Conservation (phyloP, 306 rosid genomes). For the cucumber (Cucumis sativus) region Cucumber_9930_V3 NC_026655.2:5239501-5240000, state of each 20-base stretch:
- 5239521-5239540: not conserved
- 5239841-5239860: not conserved
- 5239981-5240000: no score
- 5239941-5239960: not conserved
- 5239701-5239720: conserved; percentile 77
- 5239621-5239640: conserved; percentile 55
- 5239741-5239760: not conserved
- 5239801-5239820: not conserved
- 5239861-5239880: not conserved
- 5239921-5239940: not conserved
- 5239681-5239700: conserved; percentile 63
- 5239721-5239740: conserved; percentile 42
- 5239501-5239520: not conserved
- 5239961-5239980: no score
- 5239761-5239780: not conserved
- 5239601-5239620: conserved; percentile 94
- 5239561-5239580: not conserved
- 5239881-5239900: not conserved
- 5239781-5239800: not conserved
- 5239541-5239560: not conserved
- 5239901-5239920: not conserved
- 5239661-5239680: conserved; percentile 65
- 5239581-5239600: conserved; percentile 21
- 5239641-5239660: conserved; percentile 49
- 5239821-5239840: not conserved